Percentiles rank a stretch among this genome's conserved stretches.
These are phyloP conservation scores for Leishmania mexicana DNA, from an alignment of 208 protist species.

Conservation along the genomic window DNA sequence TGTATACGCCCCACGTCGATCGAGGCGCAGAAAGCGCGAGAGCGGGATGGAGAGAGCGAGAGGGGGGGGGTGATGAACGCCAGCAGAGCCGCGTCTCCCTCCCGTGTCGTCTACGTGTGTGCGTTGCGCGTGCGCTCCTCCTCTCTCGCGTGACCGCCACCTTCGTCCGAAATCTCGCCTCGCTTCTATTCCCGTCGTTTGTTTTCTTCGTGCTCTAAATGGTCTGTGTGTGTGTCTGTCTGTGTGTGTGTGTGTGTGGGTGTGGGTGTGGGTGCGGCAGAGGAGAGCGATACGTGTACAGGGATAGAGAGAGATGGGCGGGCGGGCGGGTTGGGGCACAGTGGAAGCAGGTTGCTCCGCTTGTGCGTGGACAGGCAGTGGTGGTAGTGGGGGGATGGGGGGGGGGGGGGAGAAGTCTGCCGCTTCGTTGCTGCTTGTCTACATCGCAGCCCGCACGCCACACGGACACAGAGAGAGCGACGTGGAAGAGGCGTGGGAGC, in stretches of 20 bases:
- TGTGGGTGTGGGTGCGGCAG: neutral
- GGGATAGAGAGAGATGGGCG: neutral
- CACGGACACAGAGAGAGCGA: neutral
- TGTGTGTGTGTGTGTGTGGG: neutral
- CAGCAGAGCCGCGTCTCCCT: neutral
- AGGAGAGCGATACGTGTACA: neutral
- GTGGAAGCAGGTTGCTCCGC: neutral
- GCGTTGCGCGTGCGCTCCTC: neutral
- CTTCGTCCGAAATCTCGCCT: neutral
- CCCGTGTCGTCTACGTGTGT: neutral
- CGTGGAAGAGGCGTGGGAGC: neutral
- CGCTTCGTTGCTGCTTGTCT: neutral
- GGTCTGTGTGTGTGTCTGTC: neutral
- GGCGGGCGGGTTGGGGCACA: neutral
- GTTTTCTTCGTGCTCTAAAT: neutral
- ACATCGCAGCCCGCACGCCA: neutral
- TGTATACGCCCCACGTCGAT: neutral
- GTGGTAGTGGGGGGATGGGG: neutral
- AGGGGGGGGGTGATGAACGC: neutral
- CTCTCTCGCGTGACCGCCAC: neutral
- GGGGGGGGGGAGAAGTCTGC: neutral
- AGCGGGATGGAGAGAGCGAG: neutral
- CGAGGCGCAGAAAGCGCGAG: neutral
- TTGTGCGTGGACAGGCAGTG: neutral
- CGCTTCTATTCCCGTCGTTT: neutral